These are phyloP conservation scores for Lentithecium fluviatile DNA, from an alignment of 495 filamentous ascomycete genomes.

Conservation along the genomic window DNA sequence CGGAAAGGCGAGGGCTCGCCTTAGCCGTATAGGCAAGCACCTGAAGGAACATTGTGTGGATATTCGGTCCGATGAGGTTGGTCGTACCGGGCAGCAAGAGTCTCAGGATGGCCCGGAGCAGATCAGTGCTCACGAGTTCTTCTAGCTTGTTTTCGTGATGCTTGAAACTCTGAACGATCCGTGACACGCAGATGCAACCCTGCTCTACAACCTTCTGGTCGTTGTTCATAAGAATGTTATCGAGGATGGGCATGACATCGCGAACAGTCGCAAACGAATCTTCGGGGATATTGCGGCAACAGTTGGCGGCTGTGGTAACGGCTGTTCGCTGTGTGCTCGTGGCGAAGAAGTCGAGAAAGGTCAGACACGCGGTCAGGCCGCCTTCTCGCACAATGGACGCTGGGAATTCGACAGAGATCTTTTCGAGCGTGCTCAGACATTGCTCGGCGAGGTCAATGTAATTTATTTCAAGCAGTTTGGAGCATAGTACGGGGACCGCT, in stretches of 20 bases:
- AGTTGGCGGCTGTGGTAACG: conserved; percentile 95
- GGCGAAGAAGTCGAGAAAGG: conserved; percentile 95
- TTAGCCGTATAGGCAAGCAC: conserved; percentile 85
- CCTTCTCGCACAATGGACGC: conserved; percentile 94
- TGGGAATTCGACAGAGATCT: conserved; percentile 96
- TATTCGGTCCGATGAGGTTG: conserved; percentile 90
- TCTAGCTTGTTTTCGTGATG: conserved; percentile 83
- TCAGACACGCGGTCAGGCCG: conserved; percentile 88
- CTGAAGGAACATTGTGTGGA: conserved; percentile 94
- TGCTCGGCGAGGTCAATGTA: conserved; percentile 98
- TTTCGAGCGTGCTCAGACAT: conserved; percentile 91
- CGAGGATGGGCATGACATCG: conserved; percentile 93
- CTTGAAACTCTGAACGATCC: conserved; percentile 95
- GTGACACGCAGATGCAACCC: conserved; percentile 91
- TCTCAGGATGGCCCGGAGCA: conserved; percentile 84
- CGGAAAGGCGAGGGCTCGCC: conserved; percentile 81
- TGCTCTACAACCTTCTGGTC: conserved; percentile 98
- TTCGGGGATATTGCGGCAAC: conserved; percentile 91
- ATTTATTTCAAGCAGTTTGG: conserved; percentile 89
- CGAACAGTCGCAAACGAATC: conserved; percentile 85
- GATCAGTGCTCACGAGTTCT: conserved; percentile 80
- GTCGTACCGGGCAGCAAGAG: conserved; percentile 91
- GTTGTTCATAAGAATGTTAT: conserved; percentile 83
- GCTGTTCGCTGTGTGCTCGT: conserved; percentile 96
- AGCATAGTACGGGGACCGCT: conserved; percentile 89